Base-by-base conservation (phyloP, 257 asterid species). In the Leonotis leonurus region DNA sequence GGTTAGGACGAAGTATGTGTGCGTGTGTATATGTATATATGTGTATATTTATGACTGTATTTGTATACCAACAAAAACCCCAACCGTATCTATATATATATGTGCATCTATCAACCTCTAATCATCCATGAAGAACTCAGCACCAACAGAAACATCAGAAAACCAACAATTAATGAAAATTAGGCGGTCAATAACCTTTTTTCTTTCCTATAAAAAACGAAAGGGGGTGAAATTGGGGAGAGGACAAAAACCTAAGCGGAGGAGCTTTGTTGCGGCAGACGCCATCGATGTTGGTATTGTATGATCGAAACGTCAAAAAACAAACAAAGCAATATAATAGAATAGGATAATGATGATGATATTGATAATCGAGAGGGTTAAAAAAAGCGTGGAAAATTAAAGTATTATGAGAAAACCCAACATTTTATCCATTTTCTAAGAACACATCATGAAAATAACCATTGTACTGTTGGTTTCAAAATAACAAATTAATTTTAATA, bases 221-320 rank as follows among this genome's bases (percentile, higher is more conserved):
- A 50, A 41, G 51, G 56, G 64, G 55, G n/a, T 35, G 58, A 46
- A 67, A 61, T 61, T 46, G 17, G 52, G 44, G 2, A 39, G 60
- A 41, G 48, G 74, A 50, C 37, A 26, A 62, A 67, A 73, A 41
- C 49, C 60, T 56, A 29, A 14, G 35, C 24, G 56, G 62, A 66
- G 57, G 45, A 48, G 54, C 52, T 55, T 55, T 11, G 57, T 51
- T 17, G 44, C 48, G 46, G 51, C 48, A 56, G 62, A 16, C 56
- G 70, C 70, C 67, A 63, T 70, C 37, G 44, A 13, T 20, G 39
- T 3, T 10, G 7, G 40, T 10, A 63, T 35, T 55, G 12, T 13
- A 62, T 53, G 17, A 20, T 32, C 27, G 14, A 21, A 11, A 25
- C 48, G 49, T 29, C 30, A 33, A 55, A 3, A 35, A 35, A 30